These are phyloP conservation scores for Trametes cingulata DNA, from an alignment of 768 basidiomycete species.

Conservation along the genomic window DNA sequence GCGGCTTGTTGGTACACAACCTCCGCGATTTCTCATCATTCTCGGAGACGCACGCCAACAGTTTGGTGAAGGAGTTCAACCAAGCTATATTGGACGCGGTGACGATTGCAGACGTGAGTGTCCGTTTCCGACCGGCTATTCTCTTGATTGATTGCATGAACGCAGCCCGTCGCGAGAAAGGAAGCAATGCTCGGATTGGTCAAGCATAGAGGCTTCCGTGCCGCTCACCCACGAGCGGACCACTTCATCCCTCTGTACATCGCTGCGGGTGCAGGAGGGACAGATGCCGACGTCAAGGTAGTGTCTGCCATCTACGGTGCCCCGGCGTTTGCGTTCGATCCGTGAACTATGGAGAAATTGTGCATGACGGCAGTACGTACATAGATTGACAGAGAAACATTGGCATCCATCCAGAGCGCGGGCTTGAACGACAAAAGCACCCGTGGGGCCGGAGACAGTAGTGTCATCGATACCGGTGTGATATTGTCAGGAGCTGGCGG, in stretches of 20 bases:
- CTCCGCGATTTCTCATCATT: slow-evolving; percentile 56
- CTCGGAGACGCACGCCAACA: slow-evolving; percentile 47
- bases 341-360: slow-evolving; percentile 29
- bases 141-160: neutral
- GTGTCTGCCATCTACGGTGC: slow-evolving; percentile 56
- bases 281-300: slow-evolving; percentile 47
- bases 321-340: slow-evolving; percentile 67
- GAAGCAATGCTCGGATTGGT: slow-evolving; percentile 55
- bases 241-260: slow-evolving; percentile 82
- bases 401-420: neutral
- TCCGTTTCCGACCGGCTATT: neutral
- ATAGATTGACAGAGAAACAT: neutral
- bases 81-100: slow-evolving; percentile 59
- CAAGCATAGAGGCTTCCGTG: slow-evolving; percentile 60
- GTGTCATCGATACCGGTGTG: too few relatives aligned
- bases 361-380: neutral
- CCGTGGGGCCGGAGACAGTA: too few relatives aligned
- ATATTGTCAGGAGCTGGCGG: too few relatives aligned
- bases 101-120: slow-evolving; percentile 49
- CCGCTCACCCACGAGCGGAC: slow-evolving; percentile 74
- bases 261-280: slow-evolving; percentile 69
- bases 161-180: slow-evolving; percentile 53
- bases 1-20: slow-evolving; percentile 71
- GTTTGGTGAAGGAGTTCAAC: slow-evolving; percentile 56
- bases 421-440: too few relatives aligned